Evolutionary conservation across 129 eudicot species (phyloP), one percentile per base, ranked within the genome.

Genomic region (Smallanthus sonchifolius): DNA sequence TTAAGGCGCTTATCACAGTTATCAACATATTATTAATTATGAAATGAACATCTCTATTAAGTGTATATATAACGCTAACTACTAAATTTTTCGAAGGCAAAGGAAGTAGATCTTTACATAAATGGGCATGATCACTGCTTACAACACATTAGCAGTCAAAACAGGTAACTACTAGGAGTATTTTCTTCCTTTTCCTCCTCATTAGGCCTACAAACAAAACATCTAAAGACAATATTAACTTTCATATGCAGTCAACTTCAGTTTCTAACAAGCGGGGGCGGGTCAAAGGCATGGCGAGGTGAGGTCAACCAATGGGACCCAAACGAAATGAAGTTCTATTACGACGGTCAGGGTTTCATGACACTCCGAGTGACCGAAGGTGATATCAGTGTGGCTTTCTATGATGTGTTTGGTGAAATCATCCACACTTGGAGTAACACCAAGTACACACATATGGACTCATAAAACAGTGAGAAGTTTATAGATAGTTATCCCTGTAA

Each of bases 261-360:
- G n/a, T 92, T 85, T 75, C 52, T 92, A 7, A 92, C 97, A 19
- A 92, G 97, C 38, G 97, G 97, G 11, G 97, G 91, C 8, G 97
- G 97, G 17, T 92, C 98, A 74, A 92, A 89, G 82, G 96, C 98
- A 17, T 89, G 98, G 98, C 82, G 84, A 37, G 92, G 91, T 28
- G 83, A 76, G 39, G 68, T 85, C 36, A 72, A 59, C 44, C 45
- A 64, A 74, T 76, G 62, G 91, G 40, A 79, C 30, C 78, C 82
- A 2, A 59, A 77, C 3, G 85, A 84, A 17, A 69, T 87, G 88
- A 89, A 87, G 75, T 77, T 92, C 44, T 92, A 87, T 38, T 84
- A 92, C 37, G 98, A 92, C 62, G 96, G 98, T 6, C 98, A 92
- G 73, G 98, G 98, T 65, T 92, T 87, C 61, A 89, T 92, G 98